phyloP scores from a whole-genome alignment of 805 yeast genomes.

The Candida ortonii region DNA sequence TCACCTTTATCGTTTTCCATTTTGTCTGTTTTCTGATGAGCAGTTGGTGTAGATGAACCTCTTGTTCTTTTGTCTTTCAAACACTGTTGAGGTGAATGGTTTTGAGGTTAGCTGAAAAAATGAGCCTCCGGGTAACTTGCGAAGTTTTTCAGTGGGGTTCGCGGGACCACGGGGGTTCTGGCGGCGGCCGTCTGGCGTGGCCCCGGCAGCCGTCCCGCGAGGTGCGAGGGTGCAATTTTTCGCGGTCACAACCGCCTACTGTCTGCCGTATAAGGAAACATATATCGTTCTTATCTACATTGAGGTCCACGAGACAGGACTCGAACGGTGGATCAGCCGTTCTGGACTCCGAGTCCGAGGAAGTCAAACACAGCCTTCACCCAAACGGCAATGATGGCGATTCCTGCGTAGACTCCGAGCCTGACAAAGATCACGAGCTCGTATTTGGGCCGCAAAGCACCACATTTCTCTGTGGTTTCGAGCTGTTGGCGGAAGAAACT shows the following conservation, averaged over 20 bases:
- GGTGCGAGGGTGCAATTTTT: slow-evolving; percentile 14
- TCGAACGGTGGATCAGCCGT: neutral
- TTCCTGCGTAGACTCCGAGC: slow-evolving; percentile 77
- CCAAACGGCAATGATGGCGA: slow-evolving; percentile 53
- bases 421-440: slow-evolving; percentile 78
- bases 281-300: slow-evolving; percentile 1
- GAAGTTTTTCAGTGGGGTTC: slow-evolving; percentile 5
- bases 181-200: slow-evolving; percentile 1
- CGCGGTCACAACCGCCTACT: slow-evolving; percentile 17
- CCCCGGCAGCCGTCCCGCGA: neutral
- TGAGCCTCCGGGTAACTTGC: too few relatives aligned
- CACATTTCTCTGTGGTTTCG: slow-evolving; percentile 28
- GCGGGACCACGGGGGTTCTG: too few relatives aligned
- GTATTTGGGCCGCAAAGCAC: slow-evolving; percentile 58
- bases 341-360: slow-evolving; percentile 17
- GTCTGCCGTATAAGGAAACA: slow-evolving; percentile 1
- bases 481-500: slow-evolving; percentile 4
- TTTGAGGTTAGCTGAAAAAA: slow-evolving; percentile 7
- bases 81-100: slow-evolving; percentile 17
- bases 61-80: too few relatives aligned
- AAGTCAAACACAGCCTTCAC: slow-evolving; percentile 11
- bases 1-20: slow-evolving; percentile 99
- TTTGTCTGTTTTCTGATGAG: too few relatives aligned
- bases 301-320: neutral
- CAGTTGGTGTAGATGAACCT: too few relatives aligned